These are phyloP conservation scores for Neurospora crassa DNA, from an alignment of 2,329 filamentous ascomycete genomes.

Conservation along the genomic window DNA sequence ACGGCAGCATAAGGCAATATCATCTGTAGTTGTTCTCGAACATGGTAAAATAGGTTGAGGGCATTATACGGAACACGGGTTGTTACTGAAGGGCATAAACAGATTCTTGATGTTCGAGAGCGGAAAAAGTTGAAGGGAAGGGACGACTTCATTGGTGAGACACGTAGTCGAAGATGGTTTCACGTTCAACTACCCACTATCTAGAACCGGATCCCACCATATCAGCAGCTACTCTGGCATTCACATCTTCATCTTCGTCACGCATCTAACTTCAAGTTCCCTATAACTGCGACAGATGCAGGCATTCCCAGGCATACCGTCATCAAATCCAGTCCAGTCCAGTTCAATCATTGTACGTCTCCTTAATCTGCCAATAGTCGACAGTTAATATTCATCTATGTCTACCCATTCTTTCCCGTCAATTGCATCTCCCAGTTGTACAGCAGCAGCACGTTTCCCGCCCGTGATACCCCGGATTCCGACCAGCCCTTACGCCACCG, in stretches of 20 bases:
- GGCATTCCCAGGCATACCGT: not conserved
- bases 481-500: not conserved
- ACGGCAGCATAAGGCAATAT: not conserved
- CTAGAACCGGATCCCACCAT: not conserved
- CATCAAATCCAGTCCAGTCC: too few relatives aligned
- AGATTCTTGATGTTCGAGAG: constrained; percentile 25
- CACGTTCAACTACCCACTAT: not conserved
- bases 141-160: not conserved
- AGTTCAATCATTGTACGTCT: not conserved
- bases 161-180: not conserved
- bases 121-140: not conserved
- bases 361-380: not conserved
- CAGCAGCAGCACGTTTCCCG: not conserved
- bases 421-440: not conserved
- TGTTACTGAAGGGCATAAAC: not conserved
- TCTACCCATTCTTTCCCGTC: not conserved
- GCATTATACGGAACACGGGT: not conserved
- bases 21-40: not conserved
- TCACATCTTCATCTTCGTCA: not conserved
- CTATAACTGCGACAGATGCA: not conserved
- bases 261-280: not conserved
- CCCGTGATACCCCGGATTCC: not conserved
- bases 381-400: not conserved
- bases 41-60: not conserved
- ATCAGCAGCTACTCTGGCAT: not conserved